Evolutionary conservation across 208 protist genomes (phyloP).

Genomic region (Crithidia mellificae): DNA sequence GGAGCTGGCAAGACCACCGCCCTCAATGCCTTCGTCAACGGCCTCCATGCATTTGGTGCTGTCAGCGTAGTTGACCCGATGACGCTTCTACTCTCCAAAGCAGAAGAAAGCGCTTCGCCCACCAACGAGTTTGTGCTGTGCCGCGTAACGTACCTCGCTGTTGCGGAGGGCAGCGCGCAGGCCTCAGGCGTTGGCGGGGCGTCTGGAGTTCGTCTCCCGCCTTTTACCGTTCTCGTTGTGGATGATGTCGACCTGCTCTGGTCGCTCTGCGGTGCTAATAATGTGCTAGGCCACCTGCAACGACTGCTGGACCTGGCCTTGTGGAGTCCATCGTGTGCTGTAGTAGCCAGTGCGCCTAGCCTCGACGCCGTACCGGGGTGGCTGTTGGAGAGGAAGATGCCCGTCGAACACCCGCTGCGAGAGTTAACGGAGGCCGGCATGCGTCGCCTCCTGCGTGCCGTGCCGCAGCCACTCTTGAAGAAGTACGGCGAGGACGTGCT

Average conservation of each 20-base stretch:
- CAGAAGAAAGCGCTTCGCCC: neutral
- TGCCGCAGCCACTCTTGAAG: conserved; percentile 22
- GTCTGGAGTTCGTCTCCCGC: conserved; percentile 1
- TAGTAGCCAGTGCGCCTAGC: conserved; percentile 51
- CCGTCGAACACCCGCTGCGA: conserved; percentile 36
- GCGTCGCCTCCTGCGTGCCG: conserved; percentile 23
- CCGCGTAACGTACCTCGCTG: conserved; percentile 12
- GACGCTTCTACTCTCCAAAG: neutral
- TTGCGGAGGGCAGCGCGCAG: conserved; percentile 5
- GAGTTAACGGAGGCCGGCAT: conserved; percentile 27
- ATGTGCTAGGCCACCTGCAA: conserved; percentile 30
- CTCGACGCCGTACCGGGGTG: conserved; percentile 37
- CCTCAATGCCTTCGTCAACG: conserved; percentile 25
- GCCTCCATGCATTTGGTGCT: neutral
- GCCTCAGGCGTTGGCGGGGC: neutral
- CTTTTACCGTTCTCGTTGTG: conserved; percentile 53
- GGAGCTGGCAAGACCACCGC: conserved; percentile 31
- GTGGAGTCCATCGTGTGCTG: conserved; percentile 39
- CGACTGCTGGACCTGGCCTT: conserved; percentile 31
- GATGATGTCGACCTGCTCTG: conserved; percentile 64
- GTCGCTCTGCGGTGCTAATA: conserved; percentile 42
- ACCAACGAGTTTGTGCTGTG: too few relatives aligned
- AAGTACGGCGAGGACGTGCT: conserved; percentile 7
- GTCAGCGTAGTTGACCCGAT: neutral
- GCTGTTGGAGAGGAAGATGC: conserved; percentile 32